A percentile compares a stretch with the other conserved stretches of the same genome.
phyloP scores from a whole-genome alignment of 768 basidiomycete species.

The Pholiota microspora region DNA sequence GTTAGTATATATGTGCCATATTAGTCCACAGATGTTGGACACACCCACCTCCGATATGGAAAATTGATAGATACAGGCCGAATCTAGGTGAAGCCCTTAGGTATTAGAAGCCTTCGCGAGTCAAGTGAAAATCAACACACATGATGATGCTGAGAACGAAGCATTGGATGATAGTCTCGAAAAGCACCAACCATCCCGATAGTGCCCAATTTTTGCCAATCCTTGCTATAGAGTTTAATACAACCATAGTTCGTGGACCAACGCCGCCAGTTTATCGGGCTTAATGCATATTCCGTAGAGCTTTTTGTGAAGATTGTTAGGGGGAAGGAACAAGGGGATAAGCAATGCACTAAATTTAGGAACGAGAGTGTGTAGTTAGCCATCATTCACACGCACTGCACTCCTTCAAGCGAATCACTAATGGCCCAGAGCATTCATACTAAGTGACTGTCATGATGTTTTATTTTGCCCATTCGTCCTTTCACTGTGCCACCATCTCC shows the following conservation, averaged over 20 bases:
- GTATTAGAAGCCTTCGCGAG: background rate
- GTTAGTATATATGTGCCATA: no score
- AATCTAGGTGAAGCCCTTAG: conserved; percentile 20
- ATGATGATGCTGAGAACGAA: conserved; percentile 23
- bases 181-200: conserved; percentile 2
- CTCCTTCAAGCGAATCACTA: background rate
- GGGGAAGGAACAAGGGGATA: background rate
- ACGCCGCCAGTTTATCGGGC: background rate
- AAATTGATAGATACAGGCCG: conserved; percentile 31
- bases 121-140: conserved; percentile 17
- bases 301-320: background rate
- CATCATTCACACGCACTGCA: background rate
- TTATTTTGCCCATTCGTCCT: background rate
- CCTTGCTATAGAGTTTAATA: background rate
- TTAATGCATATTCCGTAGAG: background rate
- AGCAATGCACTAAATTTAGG: background rate
- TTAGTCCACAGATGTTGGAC: conserved; percentile 5
- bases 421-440: background rate
- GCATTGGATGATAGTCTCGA: conserved; percentile 19
- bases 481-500: background rate
- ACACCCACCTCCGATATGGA: conserved; percentile 32
- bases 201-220: background rate
- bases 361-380: background rate
- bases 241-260: background rate
- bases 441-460: background rate